Base-by-base conservation (phyloP, 768 basidiomycete genomes). In the Fistulinella prunicolor region DNA sequence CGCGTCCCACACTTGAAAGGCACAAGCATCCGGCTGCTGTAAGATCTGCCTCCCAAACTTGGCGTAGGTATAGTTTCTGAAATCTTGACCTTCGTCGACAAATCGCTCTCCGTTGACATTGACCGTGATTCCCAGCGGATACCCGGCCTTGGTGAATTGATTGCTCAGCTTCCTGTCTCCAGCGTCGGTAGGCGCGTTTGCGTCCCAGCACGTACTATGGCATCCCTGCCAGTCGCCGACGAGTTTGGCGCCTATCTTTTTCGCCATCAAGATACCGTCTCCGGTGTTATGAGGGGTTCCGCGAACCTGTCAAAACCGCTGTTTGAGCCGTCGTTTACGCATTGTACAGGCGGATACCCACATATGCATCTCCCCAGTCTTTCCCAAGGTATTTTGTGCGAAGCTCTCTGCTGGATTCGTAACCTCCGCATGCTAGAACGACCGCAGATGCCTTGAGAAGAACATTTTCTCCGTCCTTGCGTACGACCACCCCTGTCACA, bases 241-340 rank as follows among this genome's bases (percentile, higher is more conserved):
- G n/a, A 80, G 67, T 43, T 73, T 72, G 16, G 81, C 83, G 6
- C 82, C 79, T 24, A 79, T 48, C 8, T 66, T 62, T 21, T 66
- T 56, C 2, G 82, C 83, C 50, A 86, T 69, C 32, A 63, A 53
- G 49, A 86, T 75, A 1, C 82, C 80, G 54, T 86, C 85, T 16
- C 85, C 83, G n/a, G 72, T 75, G 52, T 86, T 85, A 60, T 81
- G 83, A 6, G 85, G 84, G 2, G 85, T 86, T 16, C 85, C 83
- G 49, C 83, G 77, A 43, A 87, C 77, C 82, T 86, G 38, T 28
- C 5, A 26, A 22, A 24, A 7, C 19, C 30, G 19, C 26, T 10
- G 26, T 28, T 37, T 47, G 20, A 50, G 43, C 14, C 2, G 19
- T n/a, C 9, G 21, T 29, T 35, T 13, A 5, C 3, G 6, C 9